phyloP scores from a whole-genome alignment of 257 asterid species.

The Eucommia ulmoides region DNA sequence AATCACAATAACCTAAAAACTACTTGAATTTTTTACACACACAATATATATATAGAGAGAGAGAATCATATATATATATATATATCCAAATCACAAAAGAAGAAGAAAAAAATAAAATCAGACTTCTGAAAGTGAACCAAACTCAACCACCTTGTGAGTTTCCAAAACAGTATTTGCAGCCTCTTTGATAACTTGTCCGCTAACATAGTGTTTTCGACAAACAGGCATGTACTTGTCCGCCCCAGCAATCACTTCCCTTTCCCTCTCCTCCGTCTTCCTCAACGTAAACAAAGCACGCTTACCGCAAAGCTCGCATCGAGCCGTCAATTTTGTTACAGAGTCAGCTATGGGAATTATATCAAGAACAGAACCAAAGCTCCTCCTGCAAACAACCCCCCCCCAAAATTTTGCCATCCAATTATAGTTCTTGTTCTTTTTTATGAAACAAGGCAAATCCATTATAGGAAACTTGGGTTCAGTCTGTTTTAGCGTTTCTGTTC shows the following conservation, averaged over 20 bases:
- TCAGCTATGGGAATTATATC: slow-evolving; percentile 83
- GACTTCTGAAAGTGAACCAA: slow-evolving; percentile 19
- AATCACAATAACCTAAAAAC: not conserved
- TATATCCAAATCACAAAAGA: not conserved
- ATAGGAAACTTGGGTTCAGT: not conserved
- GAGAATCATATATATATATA: not conserved
- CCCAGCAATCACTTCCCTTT: slow-evolving; percentile 69
- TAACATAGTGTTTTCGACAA: slow-evolving; percentile 80
- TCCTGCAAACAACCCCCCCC: slow-evolving; percentile 33
- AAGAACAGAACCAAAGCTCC: slow-evolving; percentile 79
- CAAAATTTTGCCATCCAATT: not conserved
- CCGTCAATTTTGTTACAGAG: slow-evolving; percentile 67
- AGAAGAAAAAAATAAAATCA: not conserved
- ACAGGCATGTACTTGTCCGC: slow-evolving; percentile 94
- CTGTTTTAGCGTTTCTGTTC: too few relatives aligned
- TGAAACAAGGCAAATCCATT: too few relatives aligned
- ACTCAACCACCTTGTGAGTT: slow-evolving; percentile 26
- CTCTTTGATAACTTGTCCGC: slow-evolving; percentile 76
- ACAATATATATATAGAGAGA: not conserved
- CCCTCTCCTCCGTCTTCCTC: slow-evolving; percentile 78
- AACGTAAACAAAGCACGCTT: slow-evolving; percentile 57
- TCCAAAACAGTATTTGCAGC: slow-evolving; percentile 51
- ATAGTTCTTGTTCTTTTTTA: not conserved
- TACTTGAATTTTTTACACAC: not conserved
- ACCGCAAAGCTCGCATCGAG: slow-evolving; percentile 79